Evolutionary conservation across 192 early-diverging fungal species (phyloP), one percentile per base, ranked within the genome.

Genomic region (Diversispora epigaea): DNA sequence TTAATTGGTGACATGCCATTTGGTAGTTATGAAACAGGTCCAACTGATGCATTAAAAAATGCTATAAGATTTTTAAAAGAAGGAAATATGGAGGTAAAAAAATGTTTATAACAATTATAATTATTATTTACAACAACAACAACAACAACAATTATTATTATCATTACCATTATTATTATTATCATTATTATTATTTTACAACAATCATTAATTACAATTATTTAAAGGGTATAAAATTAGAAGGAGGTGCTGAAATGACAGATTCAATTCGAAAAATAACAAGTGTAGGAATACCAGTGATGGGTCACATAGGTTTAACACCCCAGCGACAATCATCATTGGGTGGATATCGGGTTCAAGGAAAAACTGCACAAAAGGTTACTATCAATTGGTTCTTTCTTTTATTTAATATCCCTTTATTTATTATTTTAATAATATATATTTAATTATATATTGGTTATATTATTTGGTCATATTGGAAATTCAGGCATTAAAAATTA

Each of bases 251-350:
- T 4, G 95, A 96, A 68, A 93, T 94, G 81, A 89, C 89, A 5
- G 79, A 87, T 43, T 94, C 93, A 14, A 85, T 96, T 61, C 78
- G 84, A 39, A 85, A 88, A 12, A 92, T 99, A 40, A 93, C 91
- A 2, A 71, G 84, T 41, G 91, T 95, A 3, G 98, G 98, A 25
- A 93, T 98, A 32, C 96, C 98, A 12, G 96, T 99, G 7, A 78
- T 98, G 21, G 96, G 92, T 3, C 98, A 99, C 67, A 89, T 99
- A 72, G 96, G 98, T 0, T 81, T 99, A 71, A 99, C 95, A 11
- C 98, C 98, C 62, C 98, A 98, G 80, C 88, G 95, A 4, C 91
- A 92, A 52, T 84, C 91, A 57, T 84, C 92, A 5, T 78, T 98
- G 77, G 94, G 95, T 70, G 95, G 95, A 21, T 98, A 93, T 84